A percentile compares a stretch with the other conserved stretches of the same genome.
phyloP scores from a whole-genome alignment of 2,329 filamentous ascomycete genomes.

The Fusarium sterilihyphosum region DNA sequence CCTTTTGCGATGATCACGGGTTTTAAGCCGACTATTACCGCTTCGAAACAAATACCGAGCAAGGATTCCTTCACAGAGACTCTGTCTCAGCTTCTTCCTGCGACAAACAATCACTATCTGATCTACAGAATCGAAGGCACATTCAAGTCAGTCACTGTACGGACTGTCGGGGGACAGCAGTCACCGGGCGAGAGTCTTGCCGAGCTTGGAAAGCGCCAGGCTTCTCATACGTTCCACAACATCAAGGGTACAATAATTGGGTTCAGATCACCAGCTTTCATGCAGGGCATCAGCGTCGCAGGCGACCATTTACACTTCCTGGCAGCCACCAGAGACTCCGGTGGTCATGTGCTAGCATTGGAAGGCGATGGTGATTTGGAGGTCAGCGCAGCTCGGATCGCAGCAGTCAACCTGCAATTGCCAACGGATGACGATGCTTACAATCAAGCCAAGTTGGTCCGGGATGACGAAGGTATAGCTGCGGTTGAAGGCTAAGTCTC shows the following conservation, averaged over 20 bases:
- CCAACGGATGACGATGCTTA: conserved; percentile 1
- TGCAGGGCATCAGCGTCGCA: conserved; percentile 31
- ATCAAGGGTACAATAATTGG: conserved; percentile 12
- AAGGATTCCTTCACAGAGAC: not conserved
- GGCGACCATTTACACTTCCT: conserved; percentile 31
- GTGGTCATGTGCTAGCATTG: conserved; percentile 23
- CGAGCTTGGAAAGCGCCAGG: conserved; percentile 27
- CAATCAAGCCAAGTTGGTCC: conserved; percentile 10
- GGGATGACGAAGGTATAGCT: conserved; percentile 17
- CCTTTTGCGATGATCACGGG: conserved; percentile 28
- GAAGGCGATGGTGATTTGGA: conserved; percentile 10
- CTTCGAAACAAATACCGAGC: not conserved
- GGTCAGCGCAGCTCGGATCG: conserved; percentile 1
- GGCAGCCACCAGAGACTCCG: not conserved
- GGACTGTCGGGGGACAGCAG: conserved; percentile 20
- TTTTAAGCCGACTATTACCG: not conserved
- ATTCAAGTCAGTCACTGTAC: conserved; percentile 17
- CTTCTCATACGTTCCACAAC: not conserved
- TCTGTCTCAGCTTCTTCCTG: conserved; percentile 2
- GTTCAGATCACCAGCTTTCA: conserved; percentile 20
- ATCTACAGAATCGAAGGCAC: conserved; percentile 4
- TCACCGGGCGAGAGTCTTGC: conserved; percentile 18
- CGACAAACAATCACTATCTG: conserved; percentile 15
- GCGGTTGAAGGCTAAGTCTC: conserved; percentile 12
- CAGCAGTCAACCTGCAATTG: conserved; percentile 5